These are phyloP conservation scores for Saturnispora halmiae DNA, from an alignment of 805 yeast species.

Conservation along the genomic window DNA sequence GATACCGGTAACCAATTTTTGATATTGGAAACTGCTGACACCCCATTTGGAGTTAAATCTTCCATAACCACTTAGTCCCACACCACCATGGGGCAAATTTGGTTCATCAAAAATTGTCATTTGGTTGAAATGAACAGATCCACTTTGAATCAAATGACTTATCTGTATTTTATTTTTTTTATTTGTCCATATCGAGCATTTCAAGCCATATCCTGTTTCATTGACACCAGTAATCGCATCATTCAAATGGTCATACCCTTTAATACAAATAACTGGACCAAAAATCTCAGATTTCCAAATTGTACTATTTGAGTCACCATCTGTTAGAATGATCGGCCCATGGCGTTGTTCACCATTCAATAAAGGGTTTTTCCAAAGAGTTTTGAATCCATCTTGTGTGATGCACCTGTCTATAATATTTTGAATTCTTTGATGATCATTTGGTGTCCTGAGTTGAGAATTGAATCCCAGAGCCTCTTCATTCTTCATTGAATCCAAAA, in stretches of 20 bases:
- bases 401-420: conserved; percentile 31
- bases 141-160: conserved; percentile 24
- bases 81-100: conserved; percentile 38
- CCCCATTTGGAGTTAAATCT: conserved; percentile 40
- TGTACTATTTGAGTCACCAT: conserved; percentile 27
- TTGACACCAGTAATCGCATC: conserved; percentile 24
- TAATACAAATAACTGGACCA: conserved; percentile 35
- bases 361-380: conserved; percentile 17
- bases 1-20: conserved; percentile 19
- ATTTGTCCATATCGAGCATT: conserved; percentile 34
- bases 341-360: neutral
- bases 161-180: neutral
- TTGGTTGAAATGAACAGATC: conserved; percentile 31
- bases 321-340: conserved; percentile 29
- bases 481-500: conserved; percentile 11
- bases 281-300: conserved; percentile 31
- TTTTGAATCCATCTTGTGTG: conserved; percentile 28
- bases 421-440: conserved; percentile 20
- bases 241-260: conserved; percentile 21
- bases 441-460: conserved; percentile 26
- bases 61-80: conserved; percentile 36
- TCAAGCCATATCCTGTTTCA: conserved; percentile 30
- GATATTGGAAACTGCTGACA: conserved; percentile 31
- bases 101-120: conserved; percentile 21
- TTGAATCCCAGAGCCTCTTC: conserved; percentile 14